Percentiles rank a stretch among this genome's conserved stretches.
Evolutionary conservation across 2,329 filamentous ascomycete genomes (phyloP).

Genomic region (Helotiales sp.): DNA sequence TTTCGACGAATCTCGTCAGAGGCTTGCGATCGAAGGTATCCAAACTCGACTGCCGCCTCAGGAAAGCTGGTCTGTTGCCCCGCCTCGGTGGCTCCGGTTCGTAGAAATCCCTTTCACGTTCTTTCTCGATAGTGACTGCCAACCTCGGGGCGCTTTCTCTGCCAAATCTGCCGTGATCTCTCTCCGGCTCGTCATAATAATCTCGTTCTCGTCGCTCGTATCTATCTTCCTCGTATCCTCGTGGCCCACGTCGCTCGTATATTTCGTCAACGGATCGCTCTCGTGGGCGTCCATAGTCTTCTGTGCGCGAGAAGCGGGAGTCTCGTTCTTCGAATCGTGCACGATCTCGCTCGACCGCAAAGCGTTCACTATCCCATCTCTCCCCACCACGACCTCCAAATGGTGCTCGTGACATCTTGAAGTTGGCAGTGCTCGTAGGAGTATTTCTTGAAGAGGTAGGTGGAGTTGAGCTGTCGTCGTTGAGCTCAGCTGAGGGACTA

Average conservation of each 20-base stretch:
- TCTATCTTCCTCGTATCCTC: conserved; percentile 33
- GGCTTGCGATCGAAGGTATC: conserved; percentile 86
- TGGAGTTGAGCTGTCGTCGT: background rate
- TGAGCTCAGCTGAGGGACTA: background rate
- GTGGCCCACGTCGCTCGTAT: conserved; percentile 45
- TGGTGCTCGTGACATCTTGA: background rate
- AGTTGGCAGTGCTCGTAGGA: background rate
- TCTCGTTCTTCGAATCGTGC: conserved; percentile 54
- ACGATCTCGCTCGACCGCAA: conserved; percentile 45
- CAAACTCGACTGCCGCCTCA: conserved; percentile 83
- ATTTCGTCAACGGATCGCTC: conserved; percentile 51
- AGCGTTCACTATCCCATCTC: conserved; percentile 58
- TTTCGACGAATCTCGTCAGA: conserved; percentile 46
- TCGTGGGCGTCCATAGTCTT: conserved; percentile 38
- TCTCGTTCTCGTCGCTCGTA: conserved; percentile 40
- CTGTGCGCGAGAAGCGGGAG: conserved; percentile 38
- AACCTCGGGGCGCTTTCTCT: conserved; percentile 48
- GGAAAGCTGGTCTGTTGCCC: conserved; percentile 61
- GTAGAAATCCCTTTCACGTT: conserved; percentile 29
- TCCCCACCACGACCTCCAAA: conserved; percentile 24
- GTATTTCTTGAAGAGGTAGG: background rate
- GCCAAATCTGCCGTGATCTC: conserved; percentile 31
- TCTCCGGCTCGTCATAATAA: conserved; percentile 49
- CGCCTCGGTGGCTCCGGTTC: conserved; percentile 28
- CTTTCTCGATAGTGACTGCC: conserved; percentile 32